Base-by-base conservation (phyloP, 352 stramenopile genomes). In the Globisporangium okanoganense region DNA sequence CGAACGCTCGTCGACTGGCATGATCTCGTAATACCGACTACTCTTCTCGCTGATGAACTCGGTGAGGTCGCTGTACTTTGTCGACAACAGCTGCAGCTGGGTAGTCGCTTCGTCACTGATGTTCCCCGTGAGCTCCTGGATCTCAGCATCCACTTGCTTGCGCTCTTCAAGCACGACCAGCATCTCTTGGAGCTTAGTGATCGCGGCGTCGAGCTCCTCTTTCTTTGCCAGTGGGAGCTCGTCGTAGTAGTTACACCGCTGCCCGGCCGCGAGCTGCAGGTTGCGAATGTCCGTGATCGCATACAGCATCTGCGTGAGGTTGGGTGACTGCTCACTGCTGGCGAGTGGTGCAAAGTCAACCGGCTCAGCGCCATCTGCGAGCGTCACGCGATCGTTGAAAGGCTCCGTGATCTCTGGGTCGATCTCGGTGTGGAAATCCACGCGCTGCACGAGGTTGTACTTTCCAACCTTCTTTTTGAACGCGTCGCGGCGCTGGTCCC, bases 1-100 rank as follows among this genome's bases (percentile, higher is more conserved):
- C 29, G 65, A 68, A 25, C 86, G 70, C 66, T 91, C 82, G 53
- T 86, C 76, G 35, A 74, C 82, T 18, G 82, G 82, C 71, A 91
- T 87, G 18, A 89, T 65, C 61, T 91, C 82, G 57, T 87, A 89
- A 62, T 91, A 91, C 6, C 82, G 75, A 53, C 79, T 89, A 40
- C 75, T 86, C 58, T 77, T 79, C 40, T 88, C 78, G 40, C 79
- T 88, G 43, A 91, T 70, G 6, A 75, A 72, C 61, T 91, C 82
- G 0, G 70, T 89, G n/a, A 86, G 64, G 0, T 70, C 59, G 5
- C 72, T 67, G 53, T 87, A 76, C 29, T 73, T 68, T 9, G 72
- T 71, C 18, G 79, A 77, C 5, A 88, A 61, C 0, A 82, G 68
- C 6, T 72, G 67, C 20, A 87, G 70, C 18, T 72, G 67, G 0